Evolutionary conservation across 106 monocot species (phyloP).

Genomic region (Vanilla planifolia): DNA sequence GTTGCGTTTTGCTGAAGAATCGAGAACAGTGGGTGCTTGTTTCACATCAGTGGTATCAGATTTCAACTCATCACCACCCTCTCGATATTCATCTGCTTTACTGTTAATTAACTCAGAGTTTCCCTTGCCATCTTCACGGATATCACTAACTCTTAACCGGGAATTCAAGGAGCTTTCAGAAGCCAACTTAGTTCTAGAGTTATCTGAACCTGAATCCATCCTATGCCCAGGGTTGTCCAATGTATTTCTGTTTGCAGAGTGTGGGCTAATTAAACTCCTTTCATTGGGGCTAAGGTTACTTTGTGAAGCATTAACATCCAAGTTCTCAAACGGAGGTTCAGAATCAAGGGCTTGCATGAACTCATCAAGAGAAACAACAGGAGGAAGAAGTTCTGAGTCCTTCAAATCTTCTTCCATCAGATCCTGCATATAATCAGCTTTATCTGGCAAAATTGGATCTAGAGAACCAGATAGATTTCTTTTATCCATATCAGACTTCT

Average conservation of each 20-base stretch:
- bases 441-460: constrained; percentile 34
- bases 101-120: neutral
- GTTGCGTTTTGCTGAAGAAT: constrained; percentile 22
- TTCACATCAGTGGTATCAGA: constrained; percentile 10
- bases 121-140: constrained; percentile 9
- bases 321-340: constrained; percentile 80
- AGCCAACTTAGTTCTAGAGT: constrained; percentile 7
- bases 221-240: constrained; percentile 16
- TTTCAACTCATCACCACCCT: constrained; percentile 23
- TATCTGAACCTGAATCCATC: constrained; percentile 11
- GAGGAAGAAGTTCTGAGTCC: constrained; percentile 59
- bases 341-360: constrained; percentile 85
- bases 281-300: constrained; percentile 12
- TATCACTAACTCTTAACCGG: neutral
- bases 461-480: constrained; percentile 13
- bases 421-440: constrained; percentile 71
- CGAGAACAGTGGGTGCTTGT: constrained; percentile 4
- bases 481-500: constrained; percentile 24
- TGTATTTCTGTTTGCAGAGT: constrained; percentile 17
- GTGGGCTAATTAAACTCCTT: constrained; percentile 14
- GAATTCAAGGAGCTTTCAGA: neutral
- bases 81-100: constrained; percentile 14
- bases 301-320: constrained; percentile 23
- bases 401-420: constrained; percentile 65
- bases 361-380: constrained; percentile 80